Evolutionary conservation across 257 asterid species (phyloP).

Genomic region (Nicotiana knightiana): DNA sequence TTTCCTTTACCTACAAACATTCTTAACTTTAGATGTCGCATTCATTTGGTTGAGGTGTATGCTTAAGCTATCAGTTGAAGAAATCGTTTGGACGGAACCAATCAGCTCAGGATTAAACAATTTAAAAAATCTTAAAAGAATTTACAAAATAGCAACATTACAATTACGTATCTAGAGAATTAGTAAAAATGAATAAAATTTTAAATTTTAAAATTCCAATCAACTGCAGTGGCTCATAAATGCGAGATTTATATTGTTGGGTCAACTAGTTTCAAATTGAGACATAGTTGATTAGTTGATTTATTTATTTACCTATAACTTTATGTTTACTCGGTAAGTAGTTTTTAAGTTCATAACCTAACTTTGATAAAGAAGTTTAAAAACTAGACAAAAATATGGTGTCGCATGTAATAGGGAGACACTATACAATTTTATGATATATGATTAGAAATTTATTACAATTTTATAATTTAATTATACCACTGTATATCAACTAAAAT

Average conservation of each 20-base stretch:
- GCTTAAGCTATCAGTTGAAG: neutral
- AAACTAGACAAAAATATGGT: neutral
- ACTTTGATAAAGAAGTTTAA: neutral
- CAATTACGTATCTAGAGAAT: neutral
- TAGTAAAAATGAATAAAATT: too few relatives aligned
- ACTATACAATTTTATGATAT: too few relatives aligned
- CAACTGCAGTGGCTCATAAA: too few relatives aligned
- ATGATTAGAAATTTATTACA: too few relatives aligned
- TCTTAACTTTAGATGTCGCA: neutral
- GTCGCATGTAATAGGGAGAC: neutral
- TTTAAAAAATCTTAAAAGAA: neutral
- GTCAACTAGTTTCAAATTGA: too few relatives aligned
- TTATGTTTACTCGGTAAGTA: neutral
- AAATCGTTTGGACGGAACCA: neutral
- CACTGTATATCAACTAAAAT: too few relatives aligned
- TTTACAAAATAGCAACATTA: neutral
- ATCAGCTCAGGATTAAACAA: neutral
- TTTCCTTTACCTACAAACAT: constrained; percentile 2
- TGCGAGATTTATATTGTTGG: too few relatives aligned
- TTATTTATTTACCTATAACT: neutral
- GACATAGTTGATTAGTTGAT: too few relatives aligned
- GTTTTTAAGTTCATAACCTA: neutral
- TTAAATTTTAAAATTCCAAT: too few relatives aligned
- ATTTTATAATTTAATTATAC: too few relatives aligned
- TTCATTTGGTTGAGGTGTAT: neutral